phyloP scores from a whole-genome alignment of 768 basidiomycete genomes.

The Rhizopogon vinicolor region DNA sequence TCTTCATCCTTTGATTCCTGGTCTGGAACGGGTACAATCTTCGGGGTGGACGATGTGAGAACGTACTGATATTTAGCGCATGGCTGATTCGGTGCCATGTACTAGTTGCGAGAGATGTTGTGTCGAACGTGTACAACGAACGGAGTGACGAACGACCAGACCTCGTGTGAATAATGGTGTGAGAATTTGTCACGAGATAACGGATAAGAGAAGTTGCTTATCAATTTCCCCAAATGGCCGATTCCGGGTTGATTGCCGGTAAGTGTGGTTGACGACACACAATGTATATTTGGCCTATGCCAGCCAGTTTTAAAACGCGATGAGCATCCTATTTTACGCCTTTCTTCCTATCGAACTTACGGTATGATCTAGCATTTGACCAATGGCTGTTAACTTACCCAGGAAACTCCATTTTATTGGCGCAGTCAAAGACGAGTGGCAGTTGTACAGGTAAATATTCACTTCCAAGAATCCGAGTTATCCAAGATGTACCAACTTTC shows the following conservation, averaged over 20 bases:
- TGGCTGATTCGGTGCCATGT: conserved; percentile 63
- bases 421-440: conserved; percentile 81
- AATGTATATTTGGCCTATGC: too few relatives aligned
- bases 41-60: conserved; percentile 58
- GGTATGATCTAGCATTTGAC: neutral
- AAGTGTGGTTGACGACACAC: too few relatives aligned
- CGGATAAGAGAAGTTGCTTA: neutral
- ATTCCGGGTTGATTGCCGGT: too few relatives aligned
- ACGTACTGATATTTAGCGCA: conserved; percentile 77
- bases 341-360: neutral
- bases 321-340: too few relatives aligned
- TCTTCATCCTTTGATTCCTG: conserved; percentile 71
- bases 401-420: conserved; percentile 52
- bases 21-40: conserved; percentile 68
- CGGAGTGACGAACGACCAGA: neutral
- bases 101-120: conserved; percentile 13
- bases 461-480: neutral
- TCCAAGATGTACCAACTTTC: neutral
- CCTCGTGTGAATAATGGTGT: neutral
- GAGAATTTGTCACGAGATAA: neutral
- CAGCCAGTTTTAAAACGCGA: too few relatives aligned
- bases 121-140: neutral
- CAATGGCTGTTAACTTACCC: conserved; percentile 17
- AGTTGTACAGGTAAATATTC: conserved; percentile 60
- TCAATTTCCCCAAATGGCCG: too few relatives aligned